These are phyloP conservation scores for Drechslerella coelobrocha DNA, from an alignment of 2,329 filamentous ascomycete genomes.

Conservation along the genomic window DNA sequence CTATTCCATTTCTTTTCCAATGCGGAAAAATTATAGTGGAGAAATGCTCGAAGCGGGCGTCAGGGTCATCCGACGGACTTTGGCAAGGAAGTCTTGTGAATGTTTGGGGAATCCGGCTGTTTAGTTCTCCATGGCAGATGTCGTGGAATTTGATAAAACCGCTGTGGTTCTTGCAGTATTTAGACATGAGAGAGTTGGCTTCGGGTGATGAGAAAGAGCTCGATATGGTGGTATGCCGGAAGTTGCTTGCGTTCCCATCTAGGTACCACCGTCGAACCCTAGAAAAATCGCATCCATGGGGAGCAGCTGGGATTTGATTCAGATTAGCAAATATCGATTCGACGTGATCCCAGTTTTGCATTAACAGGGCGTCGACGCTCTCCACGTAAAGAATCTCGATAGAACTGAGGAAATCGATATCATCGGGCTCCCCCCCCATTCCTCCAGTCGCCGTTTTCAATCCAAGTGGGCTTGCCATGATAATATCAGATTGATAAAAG, in stretches of 20 bases:
- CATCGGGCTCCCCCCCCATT: conserved; percentile 68
- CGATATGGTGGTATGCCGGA: conserved; percentile 84
- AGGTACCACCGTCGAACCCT: conserved; percentile 91
- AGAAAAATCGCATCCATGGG: conserved; percentile 91
- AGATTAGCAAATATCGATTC: conserved; percentile 90
- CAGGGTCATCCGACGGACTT: conserved; percentile 76
- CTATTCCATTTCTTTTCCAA: conserved; percentile 62
- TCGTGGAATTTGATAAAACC: conserved; percentile 78
- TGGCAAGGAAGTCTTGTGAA: conserved; percentile 83
- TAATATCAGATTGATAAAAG: conserved; percentile 96
- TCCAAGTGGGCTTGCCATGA: conserved; percentile 87
- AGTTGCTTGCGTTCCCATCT: conserved; percentile 78
- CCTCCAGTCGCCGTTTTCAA: conserved; percentile 89
- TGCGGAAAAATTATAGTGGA: conserved; percentile 78
- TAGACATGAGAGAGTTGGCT: conserved; percentile 77
- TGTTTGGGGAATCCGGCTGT: conserved; percentile 78
- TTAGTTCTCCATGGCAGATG: conserved; percentile 67
- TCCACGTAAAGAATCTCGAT: conserved; percentile 90
- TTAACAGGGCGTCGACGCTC: conserved; percentile 88
- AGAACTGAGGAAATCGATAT: conserved; percentile 90
- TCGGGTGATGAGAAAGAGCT: conserved; percentile 87
- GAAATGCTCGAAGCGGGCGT: conserved; percentile 90
- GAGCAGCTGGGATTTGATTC: conserved; percentile 85
- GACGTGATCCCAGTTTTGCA: conserved; percentile 99
- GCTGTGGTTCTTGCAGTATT: conserved; percentile 77